Conservation (phyloP, 768 basidiomycete species). For the Kwoniella shandongensis region DNA sequence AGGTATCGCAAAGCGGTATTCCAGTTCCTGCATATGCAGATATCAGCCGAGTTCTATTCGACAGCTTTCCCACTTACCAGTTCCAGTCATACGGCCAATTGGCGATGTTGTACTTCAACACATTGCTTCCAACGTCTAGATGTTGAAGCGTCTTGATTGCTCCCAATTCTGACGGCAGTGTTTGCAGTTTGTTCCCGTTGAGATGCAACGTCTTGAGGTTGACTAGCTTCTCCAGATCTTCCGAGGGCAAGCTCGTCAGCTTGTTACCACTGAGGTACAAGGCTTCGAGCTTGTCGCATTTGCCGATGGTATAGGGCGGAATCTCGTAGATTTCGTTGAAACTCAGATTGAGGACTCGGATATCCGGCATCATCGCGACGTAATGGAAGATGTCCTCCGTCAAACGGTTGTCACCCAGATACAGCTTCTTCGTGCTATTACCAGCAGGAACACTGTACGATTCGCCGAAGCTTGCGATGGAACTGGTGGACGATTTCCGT, state of each 20-base stretch:
- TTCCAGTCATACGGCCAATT: constrained; percentile 99
- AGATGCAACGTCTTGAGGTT: constrained; percentile 74
- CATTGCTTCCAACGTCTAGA: constrained; percentile 90
- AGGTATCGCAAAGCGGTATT: constrained; percentile 90
- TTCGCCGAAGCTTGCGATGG: too few relatives aligned
- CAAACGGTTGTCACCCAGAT: constrained; percentile 84
- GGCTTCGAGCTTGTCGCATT: constrained; percentile 69
- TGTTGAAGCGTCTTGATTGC: constrained; percentile 74
- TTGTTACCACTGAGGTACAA: constrained; percentile 95
- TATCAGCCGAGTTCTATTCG: neutral
- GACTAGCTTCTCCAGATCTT: constrained; percentile 73
- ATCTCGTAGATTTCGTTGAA: constrained; percentile 94
- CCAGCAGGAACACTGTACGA: constrained; percentile 68
- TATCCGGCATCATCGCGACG: constrained; percentile 71
- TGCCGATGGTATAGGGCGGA: constrained; percentile 71
- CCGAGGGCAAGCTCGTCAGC: constrained; percentile 81
- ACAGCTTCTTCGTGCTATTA: constrained; percentile 71
- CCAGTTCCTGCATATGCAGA: constrained; percentile 72
- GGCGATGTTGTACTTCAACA: constrained; percentile 92
- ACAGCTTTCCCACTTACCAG: constrained; percentile 63
- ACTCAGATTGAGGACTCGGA: constrained; percentile 81
- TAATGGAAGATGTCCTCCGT: constrained; percentile 75
- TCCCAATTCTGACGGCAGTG: constrained; percentile 83
- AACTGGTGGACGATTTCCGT: neutral
- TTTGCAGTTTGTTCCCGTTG: constrained; percentile 91